Base-by-base conservation (phyloP, 768 basidiomycete species). In the Trametes maxima region DNA sequence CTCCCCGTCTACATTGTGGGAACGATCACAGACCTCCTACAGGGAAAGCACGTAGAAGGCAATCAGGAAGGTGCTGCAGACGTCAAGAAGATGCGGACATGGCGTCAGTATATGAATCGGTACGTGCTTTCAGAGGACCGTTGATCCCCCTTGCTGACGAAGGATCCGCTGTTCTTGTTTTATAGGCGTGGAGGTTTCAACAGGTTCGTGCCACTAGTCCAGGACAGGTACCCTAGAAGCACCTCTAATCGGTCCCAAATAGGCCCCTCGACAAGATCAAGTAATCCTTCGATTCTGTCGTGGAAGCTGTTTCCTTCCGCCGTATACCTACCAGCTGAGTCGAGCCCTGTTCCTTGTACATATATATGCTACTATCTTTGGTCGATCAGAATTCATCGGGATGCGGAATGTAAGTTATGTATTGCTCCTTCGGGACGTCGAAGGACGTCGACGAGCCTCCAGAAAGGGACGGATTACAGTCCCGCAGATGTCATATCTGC, bases 101-200 rank as follows among this genome's bases (percentile, higher is more conserved):
- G 94, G 95, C 82, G 94, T 65, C 96, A 98, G 75, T 99, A 99
- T 74, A 99, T 99, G 96, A 98, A 98, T 74, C 84, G 94, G 86
- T 87, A 67, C 49, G 81, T 59, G 24, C 45, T 13, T 46, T 36
- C 40, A 52, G n/a, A 25, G 63, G 40, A 8, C 45, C 60, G 49
- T 54, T 25, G 65, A 58, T 58, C 59, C 11, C 48, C 57, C 56
- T 65, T 65, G 50, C 43, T 64, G 58, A 49, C 21, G 28, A 12
- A 33, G 57, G 35, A 54, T 64, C 36, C 6, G 39, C 57, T 21
- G 19, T 35, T 55, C 53, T 47, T 28, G 25, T 65, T 64, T 53
- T 48, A 63, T 64, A 89, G 91, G 53, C 88, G 89, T 64, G 92
- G 93, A 65, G 91, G 92, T 51, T 91, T 94, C 79, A 91, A 93